Evolutionary conservation across 2,329 filamentous ascomycete genomes (phyloP), one percentile per base, ranked within the genome.

Genomic region (Sordariomycetes sp.): DNA sequence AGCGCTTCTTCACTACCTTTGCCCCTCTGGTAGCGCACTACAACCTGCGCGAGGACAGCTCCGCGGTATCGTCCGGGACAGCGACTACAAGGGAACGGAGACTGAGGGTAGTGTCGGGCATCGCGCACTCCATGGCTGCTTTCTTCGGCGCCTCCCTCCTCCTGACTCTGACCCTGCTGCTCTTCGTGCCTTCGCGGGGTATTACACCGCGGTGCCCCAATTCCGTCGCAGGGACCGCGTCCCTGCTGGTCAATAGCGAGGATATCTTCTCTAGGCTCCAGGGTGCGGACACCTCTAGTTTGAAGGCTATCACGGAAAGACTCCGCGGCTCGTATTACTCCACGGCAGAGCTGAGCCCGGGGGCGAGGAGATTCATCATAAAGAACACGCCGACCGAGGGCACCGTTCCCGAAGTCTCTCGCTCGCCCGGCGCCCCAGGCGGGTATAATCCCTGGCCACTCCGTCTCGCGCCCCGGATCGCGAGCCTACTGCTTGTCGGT

Each of bases 321-420:
- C 56, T 67, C 20, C 59, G 61, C n/a, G 65, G 64, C 2, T 62
- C 64, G n/a, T 67, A 64, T 63, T 67, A 66, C 52, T 64, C 64
- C 8, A 64, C 63, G 3, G 61, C 63, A 48, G 57, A 56, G 20
- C 20, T 24, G 3, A n/a, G 24, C 24, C 13, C 51, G 12, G 25
- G 7, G 12, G 6, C 32, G n/a, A 20, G 34, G 22, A 56, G 25
- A 48, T 56, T 56, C 48, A 15, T 52, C 32, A 20, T 56, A 32
- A 35, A 52, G 51, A 52, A 51, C 54, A 15, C 57, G 59, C 0
- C 57, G 58, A 8, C 56, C 57, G 20, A 52, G 24, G n/a, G 10
- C 28, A 6, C n/a, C 20, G 48, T 48, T 20, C 6, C 60, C 15
- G 56, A 42, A 12, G 25, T 59, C 3, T 8, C 45, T 7, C 45